Conservation (phyloP, 306 rosid species). For the Sesbania bispinosa region DNA sequence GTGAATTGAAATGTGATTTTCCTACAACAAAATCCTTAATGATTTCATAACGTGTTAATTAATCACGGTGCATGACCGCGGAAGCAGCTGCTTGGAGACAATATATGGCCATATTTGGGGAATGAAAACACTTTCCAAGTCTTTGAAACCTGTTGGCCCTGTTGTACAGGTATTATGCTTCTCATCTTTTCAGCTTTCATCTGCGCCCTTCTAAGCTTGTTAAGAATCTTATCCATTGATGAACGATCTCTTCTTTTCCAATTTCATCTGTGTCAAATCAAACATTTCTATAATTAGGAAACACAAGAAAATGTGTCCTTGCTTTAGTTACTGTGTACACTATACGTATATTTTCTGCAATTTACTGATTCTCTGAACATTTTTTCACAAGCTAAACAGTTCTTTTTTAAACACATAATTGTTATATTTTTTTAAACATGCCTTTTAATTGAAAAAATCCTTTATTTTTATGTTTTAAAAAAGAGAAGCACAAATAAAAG, state of each 20-base stretch:
- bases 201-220: conserved; percentile 69
- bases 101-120: too few species aligned
- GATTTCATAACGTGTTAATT: too few species aligned
- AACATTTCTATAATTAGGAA: conserved; percentile 16
- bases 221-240: conserved; percentile 76
- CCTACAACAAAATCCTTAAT: too few species aligned
- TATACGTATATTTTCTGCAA: not conserved
- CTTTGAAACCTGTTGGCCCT: conserved; percentile 29
- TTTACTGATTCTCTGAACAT: not conserved
- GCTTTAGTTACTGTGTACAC: too few species aligned
- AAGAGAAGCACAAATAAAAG: not conserved
- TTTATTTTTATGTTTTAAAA: too few species aligned
- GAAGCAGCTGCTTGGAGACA: conserved; percentile 39
- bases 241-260: conserved; percentile 81
- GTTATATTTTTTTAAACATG: not conserved
- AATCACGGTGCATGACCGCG: conserved; percentile 19
- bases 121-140: conserved; percentile 19
- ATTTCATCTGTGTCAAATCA: conserved; percentile 74
- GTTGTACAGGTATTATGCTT: conserved; percentile 27
- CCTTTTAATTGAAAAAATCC: not conserved
- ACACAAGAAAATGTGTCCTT: too few species aligned
- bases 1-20: conserved; percentile 11
- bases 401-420: not conserved
- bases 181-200: conserved; percentile 75
- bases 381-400: not conserved